Conservation (phyloP, 345 rosid genomes). For the Salix purpurea region DNA sequence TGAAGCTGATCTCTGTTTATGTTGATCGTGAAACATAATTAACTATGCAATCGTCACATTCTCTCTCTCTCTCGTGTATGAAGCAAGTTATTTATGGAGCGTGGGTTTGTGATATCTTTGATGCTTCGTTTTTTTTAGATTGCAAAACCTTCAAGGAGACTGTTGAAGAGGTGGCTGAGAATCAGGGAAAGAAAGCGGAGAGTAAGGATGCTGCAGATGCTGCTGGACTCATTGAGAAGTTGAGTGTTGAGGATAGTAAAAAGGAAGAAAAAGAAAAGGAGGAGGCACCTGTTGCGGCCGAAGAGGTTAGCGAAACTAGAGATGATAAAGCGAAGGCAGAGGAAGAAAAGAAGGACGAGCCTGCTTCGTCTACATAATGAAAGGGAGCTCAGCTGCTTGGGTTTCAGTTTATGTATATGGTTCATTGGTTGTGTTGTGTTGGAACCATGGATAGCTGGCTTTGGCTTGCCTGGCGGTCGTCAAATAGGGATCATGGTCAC, state of each 20-base stretch:
- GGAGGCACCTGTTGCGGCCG: conserved; percentile 29
- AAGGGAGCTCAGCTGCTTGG: background rate
- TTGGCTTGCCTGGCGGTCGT: background rate
- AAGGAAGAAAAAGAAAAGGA: conserved; percentile 21
- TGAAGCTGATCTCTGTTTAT: background rate
- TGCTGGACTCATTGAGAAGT: conserved; percentile 63
- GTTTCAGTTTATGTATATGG: background rate
- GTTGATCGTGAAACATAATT: background rate
- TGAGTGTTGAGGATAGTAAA: conserved; percentile 63
- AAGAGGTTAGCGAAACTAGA: conserved; percentile 13
- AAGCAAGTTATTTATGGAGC: background rate
- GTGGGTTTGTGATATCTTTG: background rate
- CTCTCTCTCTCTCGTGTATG: background rate
- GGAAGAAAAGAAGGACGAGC: conserved; percentile 45
- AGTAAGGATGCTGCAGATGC: conserved; percentile 57
- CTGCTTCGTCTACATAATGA: conserved; percentile 31
- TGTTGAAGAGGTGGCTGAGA: conserved; percentile 67
- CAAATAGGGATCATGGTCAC: background rate
- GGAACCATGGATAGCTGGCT: background rate
- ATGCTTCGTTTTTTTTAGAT: conserved; percentile 38
- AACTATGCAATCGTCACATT: background rate
- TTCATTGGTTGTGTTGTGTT: conserved; percentile 4
- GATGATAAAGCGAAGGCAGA: conserved; percentile 32
- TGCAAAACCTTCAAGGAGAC: conserved; percentile 79
- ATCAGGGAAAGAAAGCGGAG: conserved; percentile 54